Base-by-base conservation (phyloP, 352 stramenopile genomes). In the Globisporangium abappressorium region DNA sequence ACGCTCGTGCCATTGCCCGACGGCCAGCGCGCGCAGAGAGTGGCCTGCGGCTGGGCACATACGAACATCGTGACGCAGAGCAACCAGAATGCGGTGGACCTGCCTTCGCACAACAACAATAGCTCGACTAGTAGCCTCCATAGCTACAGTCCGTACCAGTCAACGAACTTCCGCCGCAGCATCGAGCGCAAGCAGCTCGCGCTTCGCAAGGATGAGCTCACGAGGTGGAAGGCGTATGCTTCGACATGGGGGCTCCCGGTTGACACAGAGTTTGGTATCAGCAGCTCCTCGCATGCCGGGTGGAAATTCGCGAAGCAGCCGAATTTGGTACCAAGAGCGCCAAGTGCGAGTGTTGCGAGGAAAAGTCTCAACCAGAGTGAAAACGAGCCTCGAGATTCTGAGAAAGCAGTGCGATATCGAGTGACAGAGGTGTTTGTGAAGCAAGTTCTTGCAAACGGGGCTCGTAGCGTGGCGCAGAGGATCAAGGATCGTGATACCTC, bases 31-130 rank as follows among this genome's bases (percentile, higher is more conserved):
- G 82, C 78, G 0, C 69, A 75, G 2, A 76, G 77, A 57, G 71
- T 91, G 24, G 79, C 78, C 2, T 93, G 84, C 38, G 85, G 85
- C 1, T 94, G 84, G 84, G 72, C 74, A 0, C 81, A 92, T 67
- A 92, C 81, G 0, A 83, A 85, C 28, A 67, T 93, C n/a, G 62
- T 86, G 22, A 89, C 82, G 11, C 71, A 88, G 8, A 57, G 26
- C 15, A 59, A 28, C 33, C 56, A 61, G 20, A 33, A 61, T 20
- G 11, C 22, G 30, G 20, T 47, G 5, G 20, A 33, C 20, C 20
- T 22, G 33, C 20, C 15, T 11, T 22, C 43, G 22, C 43, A 22
- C 18, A 56, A n/a, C 28, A 58, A 56, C 55, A 64, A 11, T 18
- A 58, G 51, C 2, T 41, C 43, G 20, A 33, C 20, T 15, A 5